phyloP scores from a whole-genome alignment of 305 asterid genomes.

The Fraxinus platypoda region DNA sequence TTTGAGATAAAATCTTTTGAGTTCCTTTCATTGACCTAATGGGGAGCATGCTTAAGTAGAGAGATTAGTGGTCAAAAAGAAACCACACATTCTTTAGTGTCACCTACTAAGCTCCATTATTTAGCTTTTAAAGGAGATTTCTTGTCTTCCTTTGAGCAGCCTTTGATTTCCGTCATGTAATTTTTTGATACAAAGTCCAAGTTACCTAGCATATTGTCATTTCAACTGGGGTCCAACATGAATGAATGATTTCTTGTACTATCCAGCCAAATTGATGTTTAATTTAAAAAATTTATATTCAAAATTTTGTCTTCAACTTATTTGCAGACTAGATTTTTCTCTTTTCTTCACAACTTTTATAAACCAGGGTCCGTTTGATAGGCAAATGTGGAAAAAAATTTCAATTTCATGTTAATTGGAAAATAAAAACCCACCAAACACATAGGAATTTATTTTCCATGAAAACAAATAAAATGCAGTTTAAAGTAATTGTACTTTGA shows the following conservation, averaged over 20 bases:
- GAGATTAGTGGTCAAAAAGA: conserved; percentile 74
- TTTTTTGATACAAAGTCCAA: conserved; percentile 32
- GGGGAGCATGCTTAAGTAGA: conserved; percentile 36
- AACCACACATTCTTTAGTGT: conserved; percentile 54
- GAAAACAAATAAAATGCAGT: too few species aligned
- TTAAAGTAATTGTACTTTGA: too few species aligned
- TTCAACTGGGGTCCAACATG: not conserved
- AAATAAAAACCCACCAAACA: too few species aligned
- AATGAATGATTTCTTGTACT: not conserved
- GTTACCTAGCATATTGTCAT: conserved; percentile 6
- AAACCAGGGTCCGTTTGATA: not conserved
- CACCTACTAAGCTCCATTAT: conserved; percentile 69
- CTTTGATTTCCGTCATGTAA: conserved; percentile 52
- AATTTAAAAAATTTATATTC: not conserved
- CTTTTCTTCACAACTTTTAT: not conserved
- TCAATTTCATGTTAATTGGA: too few species aligned
- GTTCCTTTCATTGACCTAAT: conserved; percentile 64
- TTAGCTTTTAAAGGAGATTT: conserved; percentile 82
- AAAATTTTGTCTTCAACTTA: not conserved
- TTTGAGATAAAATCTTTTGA: conserved; percentile 39
- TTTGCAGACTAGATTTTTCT: not conserved
- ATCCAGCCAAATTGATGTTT: not conserved
- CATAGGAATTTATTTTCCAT: too few species aligned
- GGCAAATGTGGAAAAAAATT: too few species aligned
- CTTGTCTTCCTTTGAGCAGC: conserved; percentile 63